A percentile compares a stretch with the other conserved stretches of the same genome.
Conservation (phyloP, 2,329 filamentous ascomycete species). For the Fusarium begoniae region DNA sequence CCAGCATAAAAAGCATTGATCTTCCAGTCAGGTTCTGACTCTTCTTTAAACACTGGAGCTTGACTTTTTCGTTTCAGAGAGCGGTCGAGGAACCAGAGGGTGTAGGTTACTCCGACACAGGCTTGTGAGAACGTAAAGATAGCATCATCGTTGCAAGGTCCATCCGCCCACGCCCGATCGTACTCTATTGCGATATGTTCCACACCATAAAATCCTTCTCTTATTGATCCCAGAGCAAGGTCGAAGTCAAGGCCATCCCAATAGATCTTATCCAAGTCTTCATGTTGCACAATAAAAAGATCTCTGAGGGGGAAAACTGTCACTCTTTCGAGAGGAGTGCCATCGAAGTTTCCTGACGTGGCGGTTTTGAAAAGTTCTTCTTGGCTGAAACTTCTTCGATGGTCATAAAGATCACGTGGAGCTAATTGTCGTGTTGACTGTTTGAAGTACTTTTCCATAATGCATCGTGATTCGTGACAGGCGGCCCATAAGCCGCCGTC, state of each 20-base stretch:
- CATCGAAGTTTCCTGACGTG: background rate
- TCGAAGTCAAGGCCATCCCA: background rate
- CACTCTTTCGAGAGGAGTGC: background rate
- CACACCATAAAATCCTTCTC: background rate
- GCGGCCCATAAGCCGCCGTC: background rate
- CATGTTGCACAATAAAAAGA: background rate
- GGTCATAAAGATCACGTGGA: accelerated
- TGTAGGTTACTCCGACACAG: background rate
- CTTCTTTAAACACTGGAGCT: background rate
- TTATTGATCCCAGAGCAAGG: accelerated
- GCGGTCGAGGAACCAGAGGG: background rate
- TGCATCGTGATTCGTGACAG: background rate
- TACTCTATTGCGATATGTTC: background rate
- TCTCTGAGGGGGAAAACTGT: background rate
- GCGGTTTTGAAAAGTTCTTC: background rate
- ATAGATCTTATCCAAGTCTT: background rate
- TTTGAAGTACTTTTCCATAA: background rate
- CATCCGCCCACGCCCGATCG: background rate
- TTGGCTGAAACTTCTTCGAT: background rate
- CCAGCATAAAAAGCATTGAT: background rate
- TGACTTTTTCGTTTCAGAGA: background rate
- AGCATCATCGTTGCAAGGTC: accelerated
- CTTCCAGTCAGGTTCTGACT: background rate
- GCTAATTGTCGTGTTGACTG: background rate
- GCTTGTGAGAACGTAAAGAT: background rate